Evolutionary conservation across 1,284 basidiomycete genomes (phyloP), one percentile per base, ranked within the genome.

Genomic region (Cronartium ribicola): DNA sequence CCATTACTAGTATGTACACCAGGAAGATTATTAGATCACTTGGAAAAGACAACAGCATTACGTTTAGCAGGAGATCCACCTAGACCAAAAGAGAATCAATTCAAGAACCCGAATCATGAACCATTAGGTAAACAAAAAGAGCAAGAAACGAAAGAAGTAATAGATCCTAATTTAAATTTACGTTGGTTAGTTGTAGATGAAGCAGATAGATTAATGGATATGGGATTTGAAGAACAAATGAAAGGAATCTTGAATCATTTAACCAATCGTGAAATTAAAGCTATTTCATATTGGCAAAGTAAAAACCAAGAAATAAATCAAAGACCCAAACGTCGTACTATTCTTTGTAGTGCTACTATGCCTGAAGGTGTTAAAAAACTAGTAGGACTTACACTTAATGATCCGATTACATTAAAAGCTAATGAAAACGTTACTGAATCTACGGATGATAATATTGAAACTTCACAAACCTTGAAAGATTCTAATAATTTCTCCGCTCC

Each of bases 131-230:
- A 29, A 29, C 51, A 51, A 36, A 44, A 20, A 20, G 61, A 63
- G 17, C 37, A 41, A 22, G 57, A 39, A 17, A 68, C 61, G 17
- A 73, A 71, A 36, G 66, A 75, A 22, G 29, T 68, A 11, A 76
- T 71, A 3, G 73, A 67, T 80, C 71, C 80, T 79, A 68, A 79
- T 79, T 46, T 72, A 4, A 66, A 46, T 22, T 61, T 72, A 79
- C 87, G 92, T 69, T 98, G 95, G 92, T 85, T 99, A 17, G 89
- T 99, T 0, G 86, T 98, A 40, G 96, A 99, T 80, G 96, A 99
- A 83, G 95, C 96, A 2, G 96, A 99, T 83, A 84, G 94, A 11
- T 81, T 91, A 55, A 88, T 90, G 86, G 89, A 91, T 78, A 80
- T 84, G 78, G 83, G 83, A 46, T 84, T 84, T 75, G 81, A 83